Base-by-base conservation (phyloP, 2,329 filamentous ascomycete species). In the Penicillium thymicola region DNA sequence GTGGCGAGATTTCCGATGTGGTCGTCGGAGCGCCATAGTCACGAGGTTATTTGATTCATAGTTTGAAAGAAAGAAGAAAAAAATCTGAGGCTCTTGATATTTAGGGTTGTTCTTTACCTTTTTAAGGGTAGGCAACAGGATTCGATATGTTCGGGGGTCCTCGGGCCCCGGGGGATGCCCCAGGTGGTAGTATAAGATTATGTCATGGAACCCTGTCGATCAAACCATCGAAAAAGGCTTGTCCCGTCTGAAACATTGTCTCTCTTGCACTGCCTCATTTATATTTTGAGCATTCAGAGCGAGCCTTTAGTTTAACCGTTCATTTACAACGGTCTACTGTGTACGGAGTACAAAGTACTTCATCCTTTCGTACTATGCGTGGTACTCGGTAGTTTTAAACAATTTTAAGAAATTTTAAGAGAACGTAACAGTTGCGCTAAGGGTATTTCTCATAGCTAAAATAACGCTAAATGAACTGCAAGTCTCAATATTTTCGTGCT, bases 1-100 rank as follows among this genome's bases (percentile, higher is more conserved):
- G 48, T 71, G 69, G 25, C 70, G 66, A 37, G 70, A 73, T 65
- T 73, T 73, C 42, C 68, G 67, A 62, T 72, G 70, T 41, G 70
- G 64, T 66, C 69, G 62, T 66, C 70, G 64, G 50, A 70, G 66
- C 38, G 69, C 69, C 70, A 73, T 72, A 51, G 56, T 65, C 60
- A 63, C 50, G 46, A 27, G 48, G 45, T 43, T 28, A 16, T 43
- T 32, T 5, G 9, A 41, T 28, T 42, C 58, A 63, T 65, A 47
- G 42, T 58, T 10, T 14, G 11, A 7, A 25, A 28, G 25, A 28
- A 49, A 46, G 9, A 9, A 18, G 5, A 38, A 47, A 40, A 27
- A 14, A 16, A 21, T 21, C 21, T 14, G 38, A 54, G 48, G 52
- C 51, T 49, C 23, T 41, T 5, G 3, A 2, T 25, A 34, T 28